These are phyloP conservation scores for Camellia lanceoleosa DNA, from an alignment of 148 eudicot genomes.

Conservation along the genomic window DNA sequence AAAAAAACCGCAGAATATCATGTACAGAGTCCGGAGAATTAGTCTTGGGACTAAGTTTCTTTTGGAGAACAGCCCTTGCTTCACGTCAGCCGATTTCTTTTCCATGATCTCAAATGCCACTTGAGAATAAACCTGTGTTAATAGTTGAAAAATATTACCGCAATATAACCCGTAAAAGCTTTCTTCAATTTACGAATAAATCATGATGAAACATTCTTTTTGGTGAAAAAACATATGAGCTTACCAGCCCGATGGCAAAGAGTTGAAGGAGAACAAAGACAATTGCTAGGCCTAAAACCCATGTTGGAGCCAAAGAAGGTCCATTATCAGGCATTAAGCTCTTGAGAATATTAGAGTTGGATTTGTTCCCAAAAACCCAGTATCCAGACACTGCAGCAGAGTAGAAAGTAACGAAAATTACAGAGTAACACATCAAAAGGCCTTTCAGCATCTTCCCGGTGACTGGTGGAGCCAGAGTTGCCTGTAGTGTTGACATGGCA, in stretches of 20 bases:
- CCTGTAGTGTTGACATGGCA: conserved; percentile 39
- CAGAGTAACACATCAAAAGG: conserved; percentile 74
- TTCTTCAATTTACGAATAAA: background rate
- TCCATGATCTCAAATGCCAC: conserved; percentile 96
- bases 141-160: no score
- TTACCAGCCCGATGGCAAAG: conserved; percentile 93
- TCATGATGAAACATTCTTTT: background rate
- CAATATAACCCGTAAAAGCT: background rate
- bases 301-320: conserved; percentile 73
- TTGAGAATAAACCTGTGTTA: conserved; percentile 81
- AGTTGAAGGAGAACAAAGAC: conserved; percentile 88
- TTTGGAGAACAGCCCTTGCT: conserved; percentile 70
- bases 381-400: conserved; percentile 82
- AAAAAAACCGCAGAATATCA: conserved; percentile 69
- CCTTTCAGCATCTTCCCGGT: conserved; percentile 97
- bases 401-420: conserved; percentile 79
- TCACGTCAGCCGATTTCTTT: conserved; percentile 79
- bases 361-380: conserved; percentile 78
- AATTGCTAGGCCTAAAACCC: conserved; percentile 67
- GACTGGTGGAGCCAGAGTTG: conserved; percentile 93
- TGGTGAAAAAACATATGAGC: background rate
- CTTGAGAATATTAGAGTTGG: conserved; percentile 67
- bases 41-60: conserved; percentile 80
- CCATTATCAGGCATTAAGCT: conserved; percentile 80
- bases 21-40: conserved; percentile 62